Evolutionary conservation across 768 basidiomycete genomes (phyloP).

Genomic region (Trametes cubensis): DNA sequence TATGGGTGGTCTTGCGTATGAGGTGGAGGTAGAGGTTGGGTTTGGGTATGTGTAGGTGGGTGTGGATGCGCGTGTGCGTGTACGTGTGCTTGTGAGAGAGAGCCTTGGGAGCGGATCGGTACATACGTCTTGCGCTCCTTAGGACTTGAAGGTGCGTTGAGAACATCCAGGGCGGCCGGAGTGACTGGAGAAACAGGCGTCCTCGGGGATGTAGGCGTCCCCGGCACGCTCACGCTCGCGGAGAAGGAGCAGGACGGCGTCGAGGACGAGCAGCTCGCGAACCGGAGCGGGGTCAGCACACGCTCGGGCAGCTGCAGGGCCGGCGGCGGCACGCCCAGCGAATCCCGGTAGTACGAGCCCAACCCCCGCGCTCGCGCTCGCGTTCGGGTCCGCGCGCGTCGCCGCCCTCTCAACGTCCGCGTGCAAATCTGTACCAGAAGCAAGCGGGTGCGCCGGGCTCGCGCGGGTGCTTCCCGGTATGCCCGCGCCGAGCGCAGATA

Average conservation of each 20-base stretch:
- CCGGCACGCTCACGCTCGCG: background rate
- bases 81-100: background rate
- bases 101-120: background rate
- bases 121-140: too few relatives aligned
- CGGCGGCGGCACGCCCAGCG: too few relatives aligned
- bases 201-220: background rate
- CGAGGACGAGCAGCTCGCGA: constrained; percentile 8
- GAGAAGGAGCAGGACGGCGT: background rate
- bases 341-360: too few relatives aligned
- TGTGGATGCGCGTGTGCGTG: background rate
- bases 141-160: too few relatives aligned
- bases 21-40: too few relatives aligned
- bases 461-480: too few relatives aligned
- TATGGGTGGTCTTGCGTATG: background rate
- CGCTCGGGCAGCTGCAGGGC: background rate
- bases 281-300: constrained; percentile 15
- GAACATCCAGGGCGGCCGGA: too few relatives aligned
- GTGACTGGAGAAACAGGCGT: too few relatives aligned
- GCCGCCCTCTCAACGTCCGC: background rate
- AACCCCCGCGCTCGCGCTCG: too few relatives aligned
- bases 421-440: background rate
- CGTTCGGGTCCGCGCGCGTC: background rate
- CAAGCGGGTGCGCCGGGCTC: too few relatives aligned
- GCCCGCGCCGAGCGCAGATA: too few relatives aligned
- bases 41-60: too few relatives aligned